These are phyloP conservation scores for Pelagophyceae sp. DNA, from an alignment of 352 stramenopile genomes.

Conservation along the genomic window DNA sequence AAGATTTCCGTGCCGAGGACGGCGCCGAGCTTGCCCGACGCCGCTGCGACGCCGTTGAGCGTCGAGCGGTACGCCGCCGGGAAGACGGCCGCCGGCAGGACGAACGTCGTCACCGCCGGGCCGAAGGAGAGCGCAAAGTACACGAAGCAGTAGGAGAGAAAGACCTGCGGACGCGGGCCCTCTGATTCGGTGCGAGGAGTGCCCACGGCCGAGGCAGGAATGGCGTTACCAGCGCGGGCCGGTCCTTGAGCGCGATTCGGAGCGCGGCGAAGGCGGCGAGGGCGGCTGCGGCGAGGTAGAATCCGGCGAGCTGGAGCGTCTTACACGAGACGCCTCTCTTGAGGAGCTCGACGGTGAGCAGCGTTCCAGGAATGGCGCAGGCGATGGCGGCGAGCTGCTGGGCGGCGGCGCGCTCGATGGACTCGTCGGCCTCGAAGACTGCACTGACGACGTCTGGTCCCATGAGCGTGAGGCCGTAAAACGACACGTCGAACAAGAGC, in stretches of 20 bases:
- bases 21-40: conserved; percentile 47
- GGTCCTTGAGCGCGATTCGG: not conserved
- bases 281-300: not conserved
- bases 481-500: conserved; percentile 68
- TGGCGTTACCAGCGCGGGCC: not conserved
- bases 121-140: conserved; percentile 56
- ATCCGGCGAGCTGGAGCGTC: not conserved
- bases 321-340: not conserved
- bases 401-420: conserved; percentile 12
- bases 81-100: conserved; percentile 66
- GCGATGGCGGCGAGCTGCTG: conserved; percentile 45
- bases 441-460: conserved; percentile 2
- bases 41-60: conserved; percentile 65
- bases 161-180: no score
- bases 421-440: not conserved
- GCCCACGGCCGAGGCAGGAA: no score
- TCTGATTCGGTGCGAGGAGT: no score
- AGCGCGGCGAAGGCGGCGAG: not conserved
- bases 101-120: conserved; percentile 63
- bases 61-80: conserved; percentile 60
- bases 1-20: conserved; percentile 9
- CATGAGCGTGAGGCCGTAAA: conserved; percentile 62
- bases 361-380: conserved; percentile 48
- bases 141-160: conserved; percentile 7
- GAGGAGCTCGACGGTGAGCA: conserved; percentile 34